Evolutionary conservation across 176 grass and related monocot genomes (phyloP).

Genomic region (Musa schizocarpa): DNA sequence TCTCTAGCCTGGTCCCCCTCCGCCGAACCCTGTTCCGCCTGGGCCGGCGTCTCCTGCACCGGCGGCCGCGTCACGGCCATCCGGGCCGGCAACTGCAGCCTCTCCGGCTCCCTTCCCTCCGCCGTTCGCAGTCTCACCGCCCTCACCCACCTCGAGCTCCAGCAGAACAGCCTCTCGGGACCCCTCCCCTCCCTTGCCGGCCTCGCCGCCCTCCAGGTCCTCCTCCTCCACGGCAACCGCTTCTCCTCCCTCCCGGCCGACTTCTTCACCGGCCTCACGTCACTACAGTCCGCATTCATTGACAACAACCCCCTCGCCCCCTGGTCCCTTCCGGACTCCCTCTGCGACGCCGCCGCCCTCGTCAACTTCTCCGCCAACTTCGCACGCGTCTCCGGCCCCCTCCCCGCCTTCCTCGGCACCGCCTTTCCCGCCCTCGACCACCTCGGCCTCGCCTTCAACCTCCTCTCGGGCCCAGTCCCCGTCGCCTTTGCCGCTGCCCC

Average conservation of each 20-base stretch:
- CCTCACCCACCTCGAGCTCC: slow-evolving; percentile 58
- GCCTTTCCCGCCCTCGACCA: slow-evolving; percentile 23
- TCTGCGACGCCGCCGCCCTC: slow-evolving; percentile 25
- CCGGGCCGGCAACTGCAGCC: slow-evolving; percentile 26
- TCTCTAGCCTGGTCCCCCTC: slow-evolving; percentile 20
- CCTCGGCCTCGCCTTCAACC: slow-evolving; percentile 42
- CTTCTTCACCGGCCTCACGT: slow-evolving; percentile 61
- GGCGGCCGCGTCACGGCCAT: slow-evolving; percentile 40
- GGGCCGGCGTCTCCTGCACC: slow-evolving; percentile 39
- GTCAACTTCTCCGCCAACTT: slow-evolving; percentile 56
- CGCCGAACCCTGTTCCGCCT: slow-evolving; percentile 43
- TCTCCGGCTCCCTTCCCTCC: slow-evolving; percentile 34
- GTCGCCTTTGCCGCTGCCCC: slow-evolving; percentile 14
- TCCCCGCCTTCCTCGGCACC: slow-evolving; percentile 52
- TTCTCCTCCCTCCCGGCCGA: slow-evolving; percentile 42
- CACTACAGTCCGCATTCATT: slow-evolving; percentile 26
- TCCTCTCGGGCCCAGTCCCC: slow-evolving; percentile 48
- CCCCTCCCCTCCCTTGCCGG: slow-evolving; percentile 41
- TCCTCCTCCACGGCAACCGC: slow-evolving; percentile 39
- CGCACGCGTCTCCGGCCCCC: slow-evolving; percentile 35
- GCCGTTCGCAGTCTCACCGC: slow-evolving; percentile 52
- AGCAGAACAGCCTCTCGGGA: slow-evolving; percentile 37
- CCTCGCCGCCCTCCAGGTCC: slow-evolving; percentile 31
- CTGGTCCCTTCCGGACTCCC: slow-evolving; percentile 37
- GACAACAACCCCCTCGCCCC: slow-evolving; percentile 53